Conservation (phyloP, 2,329 filamentous ascomycete genomes). For the Colletotrichum chrysophilum region DNA sequence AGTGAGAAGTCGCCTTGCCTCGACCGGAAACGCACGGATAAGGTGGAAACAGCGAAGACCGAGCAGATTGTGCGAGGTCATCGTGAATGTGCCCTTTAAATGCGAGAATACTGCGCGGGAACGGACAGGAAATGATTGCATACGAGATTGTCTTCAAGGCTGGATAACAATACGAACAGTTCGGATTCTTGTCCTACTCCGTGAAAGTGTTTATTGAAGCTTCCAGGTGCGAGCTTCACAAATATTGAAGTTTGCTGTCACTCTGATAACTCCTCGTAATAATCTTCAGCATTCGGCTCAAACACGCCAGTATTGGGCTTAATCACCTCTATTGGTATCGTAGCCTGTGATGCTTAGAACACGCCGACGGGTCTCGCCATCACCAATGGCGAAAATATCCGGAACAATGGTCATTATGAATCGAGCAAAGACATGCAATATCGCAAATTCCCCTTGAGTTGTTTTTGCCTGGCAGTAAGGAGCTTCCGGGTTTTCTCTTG, state of each 20-base stretch:
- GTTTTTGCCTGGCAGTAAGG: neutral
- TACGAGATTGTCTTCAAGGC: neutral
- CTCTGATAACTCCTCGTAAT: neutral
- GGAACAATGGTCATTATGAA: neutral
- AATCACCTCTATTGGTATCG: neutral
- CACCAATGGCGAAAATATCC: neutral
- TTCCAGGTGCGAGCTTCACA: neutral
- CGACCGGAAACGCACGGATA: neutral
- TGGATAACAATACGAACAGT: neutral
- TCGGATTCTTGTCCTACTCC: neutral
- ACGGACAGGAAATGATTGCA: neutral
- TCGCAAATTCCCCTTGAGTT: neutral
- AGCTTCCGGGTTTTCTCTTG: neutral
- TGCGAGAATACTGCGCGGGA: neutral
- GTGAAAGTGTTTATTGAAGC: neutral
- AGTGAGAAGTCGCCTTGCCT: neutral
- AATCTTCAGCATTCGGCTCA: neutral
- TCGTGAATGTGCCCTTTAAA: neutral
- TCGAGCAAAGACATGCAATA: neutral
- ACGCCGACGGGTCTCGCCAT: neutral
- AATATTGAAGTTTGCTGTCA: neutral
- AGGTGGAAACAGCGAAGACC: neutral
- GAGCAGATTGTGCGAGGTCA: neutral
- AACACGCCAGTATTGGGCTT: fast-evolving
- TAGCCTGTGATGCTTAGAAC: neutral